Evolutionary conservation across 140 eudicot genomes (phyloP).

Genomic region (Anethum foeniculum): DNA sequence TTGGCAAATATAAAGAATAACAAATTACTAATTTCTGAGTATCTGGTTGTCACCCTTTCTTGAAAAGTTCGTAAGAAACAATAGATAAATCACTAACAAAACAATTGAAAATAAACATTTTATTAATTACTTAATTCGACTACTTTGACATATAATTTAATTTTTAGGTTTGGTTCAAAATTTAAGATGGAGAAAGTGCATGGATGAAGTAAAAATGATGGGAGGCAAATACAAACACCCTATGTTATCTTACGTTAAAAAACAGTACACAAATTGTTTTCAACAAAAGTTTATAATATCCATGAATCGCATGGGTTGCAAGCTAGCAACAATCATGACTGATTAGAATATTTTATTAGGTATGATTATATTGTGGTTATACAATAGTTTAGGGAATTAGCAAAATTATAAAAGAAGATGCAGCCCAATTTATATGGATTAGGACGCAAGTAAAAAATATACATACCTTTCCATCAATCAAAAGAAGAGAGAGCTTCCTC

Average conservation of each 20-base stretch:
- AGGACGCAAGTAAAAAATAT: neutral
- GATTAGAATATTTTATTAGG: neutral
- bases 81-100: neutral
- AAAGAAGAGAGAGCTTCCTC: constrained; percentile 58
- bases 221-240: neutral
- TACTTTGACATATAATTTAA: neutral
- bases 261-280: neutral
- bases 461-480: constrained; percentile 82
- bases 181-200: neutral
- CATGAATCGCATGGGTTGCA: neutral
- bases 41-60: neutral
- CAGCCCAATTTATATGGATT: neutral
- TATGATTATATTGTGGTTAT: neutral
- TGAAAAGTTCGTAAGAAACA: neutral
- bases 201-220: neutral
- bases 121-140: neutral
- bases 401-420: neutral
- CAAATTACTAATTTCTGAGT: neutral
- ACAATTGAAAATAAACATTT: neutral
- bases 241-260: neutral
- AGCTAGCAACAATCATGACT: neutral
- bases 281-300: neutral
- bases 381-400: neutral
- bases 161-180: neutral
- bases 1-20: neutral